phyloP scores from a whole-genome alignment of 192 early-diverging fungal genomes.

The Spizellomyces sp. region DNA sequence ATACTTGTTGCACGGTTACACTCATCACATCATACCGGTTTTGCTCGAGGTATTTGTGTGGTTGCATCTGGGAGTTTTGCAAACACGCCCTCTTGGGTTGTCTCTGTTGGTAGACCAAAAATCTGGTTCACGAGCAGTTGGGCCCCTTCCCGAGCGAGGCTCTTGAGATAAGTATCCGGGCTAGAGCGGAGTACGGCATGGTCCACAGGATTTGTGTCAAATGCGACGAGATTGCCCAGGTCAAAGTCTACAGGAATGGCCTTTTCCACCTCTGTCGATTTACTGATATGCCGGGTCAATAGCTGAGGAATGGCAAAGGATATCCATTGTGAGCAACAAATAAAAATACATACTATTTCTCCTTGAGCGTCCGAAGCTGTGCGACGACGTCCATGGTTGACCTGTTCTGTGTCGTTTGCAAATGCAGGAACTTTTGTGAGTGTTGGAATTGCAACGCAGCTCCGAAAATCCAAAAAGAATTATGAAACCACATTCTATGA shows the following conservation, averaged over 20 bases:
- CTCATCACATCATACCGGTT: conserved; percentile 55
- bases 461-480: too few species aligned
- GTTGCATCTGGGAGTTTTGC: conserved; percentile 73
- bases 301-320: too few species aligned
- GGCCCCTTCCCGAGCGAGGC: conserved; percentile 60
- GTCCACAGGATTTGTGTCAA: conserved; percentile 83
- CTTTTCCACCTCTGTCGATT: conserved; percentile 79
- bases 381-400: conserved; percentile 43
- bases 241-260: conserved; percentile 85
- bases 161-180: conserved; percentile 19
- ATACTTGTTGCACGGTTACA: neutral
- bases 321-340: neutral
- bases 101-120: conserved; percentile 73
- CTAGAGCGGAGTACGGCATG: conserved; percentile 33
- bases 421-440: neutral
- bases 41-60: conserved; percentile 81
- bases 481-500: too few species aligned
- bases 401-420: neutral
- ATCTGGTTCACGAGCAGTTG: conserved; percentile 90
- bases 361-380: conserved; percentile 38
- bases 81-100: conserved; percentile 73
- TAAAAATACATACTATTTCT: conserved; percentile 45
- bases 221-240: conserved; percentile 78
- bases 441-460: neutral
- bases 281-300: conserved; percentile 40